Conservation (phyloP, 495 filamentous ascomycete species). For the Poronia punctata region DNA sequence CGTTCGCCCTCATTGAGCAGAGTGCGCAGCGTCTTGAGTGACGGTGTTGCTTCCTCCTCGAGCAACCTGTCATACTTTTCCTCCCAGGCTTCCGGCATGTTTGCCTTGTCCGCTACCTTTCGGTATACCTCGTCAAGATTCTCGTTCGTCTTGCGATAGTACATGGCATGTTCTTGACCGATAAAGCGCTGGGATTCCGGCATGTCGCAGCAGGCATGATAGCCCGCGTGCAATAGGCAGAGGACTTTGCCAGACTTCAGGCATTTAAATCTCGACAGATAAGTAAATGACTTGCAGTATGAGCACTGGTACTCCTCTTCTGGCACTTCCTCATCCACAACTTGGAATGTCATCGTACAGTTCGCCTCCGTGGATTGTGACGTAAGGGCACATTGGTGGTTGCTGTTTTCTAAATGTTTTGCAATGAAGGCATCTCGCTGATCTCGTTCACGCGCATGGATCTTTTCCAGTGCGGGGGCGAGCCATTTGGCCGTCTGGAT, state of each 20-base stretch:
- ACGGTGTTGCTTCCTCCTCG: conserved; percentile 73
- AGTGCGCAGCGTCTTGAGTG: conserved; percentile 76
- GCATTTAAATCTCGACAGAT: conserved; percentile 85
- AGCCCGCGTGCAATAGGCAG: conserved; percentile 72
- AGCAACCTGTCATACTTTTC: conserved; percentile 82
- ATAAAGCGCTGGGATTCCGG: conserved; percentile 52
- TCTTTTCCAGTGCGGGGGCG: conserved; percentile 73
- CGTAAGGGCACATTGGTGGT: conserved; percentile 37
- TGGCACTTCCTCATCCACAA: conserved; percentile 66
- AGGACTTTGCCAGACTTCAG: conserved; percentile 66
- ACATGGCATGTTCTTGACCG: conserved; percentile 58
- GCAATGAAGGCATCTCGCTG: conserved; percentile 61
- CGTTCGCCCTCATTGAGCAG: conserved; percentile 92
- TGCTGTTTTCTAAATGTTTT: conserved; percentile 50
- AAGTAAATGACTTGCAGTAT: conserved; percentile 88
- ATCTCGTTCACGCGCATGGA: conserved; percentile 62
- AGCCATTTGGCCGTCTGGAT: conserved; percentile 95
- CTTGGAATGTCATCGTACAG: conserved; percentile 38
- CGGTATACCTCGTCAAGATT: conserved; percentile 56
- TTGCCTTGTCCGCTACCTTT: conserved; percentile 79
- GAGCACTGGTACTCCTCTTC: conserved; percentile 88
- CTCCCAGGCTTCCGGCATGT: conserved; percentile 80
- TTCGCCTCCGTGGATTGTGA: conserved; percentile 29
- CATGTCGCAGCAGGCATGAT: conserved; percentile 68
- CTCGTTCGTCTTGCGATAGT: conserved; percentile 70